Conservation (phyloP, 257 asterid species). For the Nicotiana knightiana region DNA sequence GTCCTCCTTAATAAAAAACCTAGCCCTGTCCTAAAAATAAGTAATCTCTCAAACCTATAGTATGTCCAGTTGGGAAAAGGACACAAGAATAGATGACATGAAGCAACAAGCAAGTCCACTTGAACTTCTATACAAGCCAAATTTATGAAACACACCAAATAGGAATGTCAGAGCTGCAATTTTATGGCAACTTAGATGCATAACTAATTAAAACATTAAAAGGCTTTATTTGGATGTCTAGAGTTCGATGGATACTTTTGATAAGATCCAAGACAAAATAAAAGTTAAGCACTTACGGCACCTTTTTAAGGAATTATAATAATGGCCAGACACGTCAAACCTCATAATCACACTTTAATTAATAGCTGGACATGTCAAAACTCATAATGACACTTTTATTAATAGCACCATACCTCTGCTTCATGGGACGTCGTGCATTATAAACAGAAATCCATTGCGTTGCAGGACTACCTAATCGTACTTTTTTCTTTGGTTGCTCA, state of each 20-base stretch:
- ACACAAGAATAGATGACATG: neutral
- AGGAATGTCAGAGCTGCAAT: neutral
- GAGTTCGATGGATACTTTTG: neutral
- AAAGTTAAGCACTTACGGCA: neutral
- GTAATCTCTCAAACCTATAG: neutral
- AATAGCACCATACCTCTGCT: conserved; percentile 58
- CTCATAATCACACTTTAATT: neutral
- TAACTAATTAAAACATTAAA: neutral
- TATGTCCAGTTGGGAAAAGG: neutral
- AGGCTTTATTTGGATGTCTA: neutral
- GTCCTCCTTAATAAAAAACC: too few species aligned
- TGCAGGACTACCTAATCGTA: conserved; percentile 94
- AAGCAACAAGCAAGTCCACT: neutral
- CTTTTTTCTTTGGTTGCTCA: conserved; percentile 98
- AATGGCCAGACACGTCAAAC: neutral
- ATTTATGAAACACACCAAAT: neutral
- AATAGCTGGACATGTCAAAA: neutral
- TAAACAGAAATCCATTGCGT: conserved; percentile 95
- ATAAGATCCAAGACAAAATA: neutral
- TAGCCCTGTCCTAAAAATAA: neutral
- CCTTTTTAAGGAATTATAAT: neutral
- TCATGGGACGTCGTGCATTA: conserved; percentile 96
- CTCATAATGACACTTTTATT: neutral
- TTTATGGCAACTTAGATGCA: neutral
- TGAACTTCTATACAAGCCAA: neutral